Evolutionary conservation across 2,329 filamentous ascomycete species (phyloP).

Genomic region (Hypocreales sp.): DNA sequence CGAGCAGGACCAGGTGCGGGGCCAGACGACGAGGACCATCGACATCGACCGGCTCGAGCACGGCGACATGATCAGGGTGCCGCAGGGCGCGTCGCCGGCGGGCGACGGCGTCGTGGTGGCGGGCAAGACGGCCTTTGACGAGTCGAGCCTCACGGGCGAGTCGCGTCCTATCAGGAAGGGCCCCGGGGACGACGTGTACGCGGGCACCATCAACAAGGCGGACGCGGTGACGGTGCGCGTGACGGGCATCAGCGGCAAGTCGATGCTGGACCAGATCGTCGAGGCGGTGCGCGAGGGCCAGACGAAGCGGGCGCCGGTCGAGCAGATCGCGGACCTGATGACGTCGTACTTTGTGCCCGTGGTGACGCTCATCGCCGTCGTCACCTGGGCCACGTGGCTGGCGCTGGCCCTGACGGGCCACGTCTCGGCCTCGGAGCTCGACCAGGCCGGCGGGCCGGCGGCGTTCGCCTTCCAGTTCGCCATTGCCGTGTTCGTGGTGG

Average conservation of each 20-base stretch:
- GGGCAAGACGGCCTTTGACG: slow-evolving; percentile 60
- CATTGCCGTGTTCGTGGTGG: slow-evolving; percentile 75
- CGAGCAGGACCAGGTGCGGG: slow-evolving; percentile 21
- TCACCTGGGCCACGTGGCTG: slow-evolving; percentile 61
- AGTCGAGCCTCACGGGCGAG: slow-evolving; percentile 78
- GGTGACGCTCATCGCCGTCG: slow-evolving; percentile 51
- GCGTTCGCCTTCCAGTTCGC: slow-evolving; percentile 69
- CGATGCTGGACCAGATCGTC: slow-evolving; percentile 71
- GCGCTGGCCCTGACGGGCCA: slow-evolving; percentile 41
- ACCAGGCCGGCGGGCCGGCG: slow-evolving; percentile 47
- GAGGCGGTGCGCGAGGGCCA: slow-evolving; percentile 64
- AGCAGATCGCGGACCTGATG: slow-evolving; percentile 56
- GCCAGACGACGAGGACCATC: slow-evolving; percentile 23
- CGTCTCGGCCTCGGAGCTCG: slow-evolving; percentile 41
- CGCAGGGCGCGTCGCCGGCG: slow-evolving; percentile 69
- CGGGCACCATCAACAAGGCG: slow-evolving; percentile 61
- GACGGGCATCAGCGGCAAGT: slow-evolving; percentile 48
- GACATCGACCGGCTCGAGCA: slow-evolving; percentile 58
- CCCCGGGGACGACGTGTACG: slow-evolving; percentile 48
- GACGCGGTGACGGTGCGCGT: slow-evolving; percentile 45
- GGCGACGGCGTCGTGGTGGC: slow-evolving; percentile 58
- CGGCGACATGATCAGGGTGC: slow-evolving; percentile 59
- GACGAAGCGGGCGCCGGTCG: slow-evolving; percentile 58
- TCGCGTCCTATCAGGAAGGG: slow-evolving; percentile 50
- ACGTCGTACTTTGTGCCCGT: slow-evolving; percentile 66